Evolutionary conservation across 345 rosid species (phyloP).

Genomic region (Camelina hispida): DNA sequence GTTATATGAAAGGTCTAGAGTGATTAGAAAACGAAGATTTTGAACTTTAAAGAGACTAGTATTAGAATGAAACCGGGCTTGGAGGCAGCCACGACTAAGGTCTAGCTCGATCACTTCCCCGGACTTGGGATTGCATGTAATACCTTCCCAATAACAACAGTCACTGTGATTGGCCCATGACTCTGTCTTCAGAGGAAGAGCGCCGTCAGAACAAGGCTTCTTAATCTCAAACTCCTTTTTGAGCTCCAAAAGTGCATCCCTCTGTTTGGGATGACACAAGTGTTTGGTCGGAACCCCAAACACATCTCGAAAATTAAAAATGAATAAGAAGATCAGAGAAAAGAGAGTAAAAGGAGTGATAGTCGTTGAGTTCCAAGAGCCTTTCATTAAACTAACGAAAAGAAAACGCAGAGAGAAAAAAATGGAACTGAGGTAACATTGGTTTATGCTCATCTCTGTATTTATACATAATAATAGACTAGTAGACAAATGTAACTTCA

Average conservation of each 20-base stretch:
- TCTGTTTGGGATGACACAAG: conserved; percentile 3
- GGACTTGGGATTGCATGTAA: conserved; percentile 6
- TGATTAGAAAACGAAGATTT: neutral
- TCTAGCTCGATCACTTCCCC: conserved; percentile 23
- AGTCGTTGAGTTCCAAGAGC: conserved; percentile 9
- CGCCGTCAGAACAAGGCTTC: conserved; percentile 1
- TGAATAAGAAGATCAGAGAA: neutral
- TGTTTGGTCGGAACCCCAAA: neutral
- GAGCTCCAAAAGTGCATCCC: conserved; percentile 8
- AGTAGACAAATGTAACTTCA: neutral
- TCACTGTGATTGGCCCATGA: conserved; percentile 3
- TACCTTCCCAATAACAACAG: conserved; percentile 19
- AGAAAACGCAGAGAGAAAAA: neutral
- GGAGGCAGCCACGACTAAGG: neutral
- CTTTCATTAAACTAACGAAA: neutral
- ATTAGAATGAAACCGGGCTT: neutral
- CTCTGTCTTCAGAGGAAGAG: neutral
- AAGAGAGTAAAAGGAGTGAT: neutral
- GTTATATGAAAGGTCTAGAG: neutral
- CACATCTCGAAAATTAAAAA: neutral
- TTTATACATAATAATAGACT: conserved; percentile 2
- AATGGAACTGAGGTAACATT: neutral
- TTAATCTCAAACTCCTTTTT: conserved; percentile 1
- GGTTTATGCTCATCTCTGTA: neutral
- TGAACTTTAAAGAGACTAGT: neutral